Evolutionary conservation across 129 eudicot species (phyloP).

Genomic region (Smallanthus sonchifolius): DNA sequence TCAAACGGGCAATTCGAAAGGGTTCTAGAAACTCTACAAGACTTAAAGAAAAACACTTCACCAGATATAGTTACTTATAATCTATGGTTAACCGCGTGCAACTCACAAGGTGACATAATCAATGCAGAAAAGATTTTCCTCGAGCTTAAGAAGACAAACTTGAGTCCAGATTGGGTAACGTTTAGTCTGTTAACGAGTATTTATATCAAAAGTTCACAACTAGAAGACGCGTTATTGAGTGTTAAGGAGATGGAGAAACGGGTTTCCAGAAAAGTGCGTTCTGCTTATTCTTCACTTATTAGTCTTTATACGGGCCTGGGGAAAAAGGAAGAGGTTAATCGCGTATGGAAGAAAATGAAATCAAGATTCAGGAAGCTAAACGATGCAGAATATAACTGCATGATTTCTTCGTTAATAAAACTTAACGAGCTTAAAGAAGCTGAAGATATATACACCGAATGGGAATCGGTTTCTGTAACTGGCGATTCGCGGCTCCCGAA

Average conservation of each 20-base stretch:
- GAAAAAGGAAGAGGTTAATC: constrained; percentile 44
- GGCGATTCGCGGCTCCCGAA: constrained; percentile 76
- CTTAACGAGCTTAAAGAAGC: constrained; percentile 66
- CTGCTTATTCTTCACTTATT: constrained; percentile 66
- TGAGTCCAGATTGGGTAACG: constrained; percentile 87
- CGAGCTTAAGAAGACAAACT: constrained; percentile 51
- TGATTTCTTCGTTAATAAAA: constrained; percentile 73
- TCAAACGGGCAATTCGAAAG: constrained; percentile 61
- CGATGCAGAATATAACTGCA: constrained; percentile 72
- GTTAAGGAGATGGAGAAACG: constrained; percentile 81
- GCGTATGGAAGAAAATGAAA: constrained; percentile 81
- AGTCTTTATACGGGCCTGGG: constrained; percentile 59
- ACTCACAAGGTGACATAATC: constrained; percentile 40
- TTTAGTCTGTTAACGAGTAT: constrained; percentile 75
- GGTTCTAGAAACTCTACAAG: constrained; percentile 47
- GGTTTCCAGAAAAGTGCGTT: constrained; percentile 47
- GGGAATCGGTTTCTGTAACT: constrained; percentile 70
- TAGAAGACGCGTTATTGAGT: constrained; percentile 56
- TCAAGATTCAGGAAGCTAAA: constrained; percentile 57
- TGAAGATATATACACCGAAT: constrained; percentile 60
- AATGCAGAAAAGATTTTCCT: constrained; percentile 65
- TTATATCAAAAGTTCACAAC: constrained; percentile 50
- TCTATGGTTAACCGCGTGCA: constrained; percentile 64
- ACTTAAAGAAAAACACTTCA: constrained; percentile 53
- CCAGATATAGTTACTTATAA: constrained; percentile 88